Evolutionary conservation across 1,284 basidiomycete species (phyloP), one percentile per base, ranked within the genome.

Genomic region (Cryptococcus sp.): DNA sequence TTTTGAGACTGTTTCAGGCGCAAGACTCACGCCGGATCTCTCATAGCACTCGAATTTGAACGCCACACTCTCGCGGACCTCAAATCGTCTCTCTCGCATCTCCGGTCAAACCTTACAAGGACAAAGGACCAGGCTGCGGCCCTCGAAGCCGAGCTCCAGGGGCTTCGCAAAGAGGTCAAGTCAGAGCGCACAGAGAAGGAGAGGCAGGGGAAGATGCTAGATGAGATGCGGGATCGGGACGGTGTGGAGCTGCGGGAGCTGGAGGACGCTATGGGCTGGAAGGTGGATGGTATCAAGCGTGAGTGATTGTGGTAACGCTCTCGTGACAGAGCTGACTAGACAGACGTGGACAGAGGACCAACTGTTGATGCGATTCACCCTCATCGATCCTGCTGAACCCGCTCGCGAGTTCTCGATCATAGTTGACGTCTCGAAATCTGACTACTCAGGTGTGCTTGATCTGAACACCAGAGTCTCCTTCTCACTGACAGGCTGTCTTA

Each of bases 351-450:
- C 60, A 80, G 79, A 79, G 44, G 85, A 89, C 68, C 83, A 84
- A 50, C 79, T 93, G 12, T 80, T 91, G 46, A 78, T 93, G 50
- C 83, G 85, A 4, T 91, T 91, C 75, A 82, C 82, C 3, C 78
- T 84, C 52, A 73, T 92, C 43, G 87, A 89, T 66, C 78, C 81
- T 2, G 65, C 77, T 0, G 82, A 86, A 54, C 79, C 79, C 3
- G 78, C 81, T 15, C 80, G 82, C 35, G 88, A 91, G 65, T 89
- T 85, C 61, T 86, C 82, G 53, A 80, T 93, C 55, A 85, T 91
- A 0, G 71, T 93, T 24, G 89, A 94, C 66, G 79, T 90, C 16
- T 84, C 85, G 0, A 74, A 77, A 9, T 73, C 77, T 12, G 72
- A 78, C 2, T 91, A 89, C 66, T 82, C 82, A 79, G 87, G 90